These are phyloP conservation scores for Rhizopus sp. DNA, from an alignment of 371 early-diverging fungal species.

Conservation along the genomic window DNA sequence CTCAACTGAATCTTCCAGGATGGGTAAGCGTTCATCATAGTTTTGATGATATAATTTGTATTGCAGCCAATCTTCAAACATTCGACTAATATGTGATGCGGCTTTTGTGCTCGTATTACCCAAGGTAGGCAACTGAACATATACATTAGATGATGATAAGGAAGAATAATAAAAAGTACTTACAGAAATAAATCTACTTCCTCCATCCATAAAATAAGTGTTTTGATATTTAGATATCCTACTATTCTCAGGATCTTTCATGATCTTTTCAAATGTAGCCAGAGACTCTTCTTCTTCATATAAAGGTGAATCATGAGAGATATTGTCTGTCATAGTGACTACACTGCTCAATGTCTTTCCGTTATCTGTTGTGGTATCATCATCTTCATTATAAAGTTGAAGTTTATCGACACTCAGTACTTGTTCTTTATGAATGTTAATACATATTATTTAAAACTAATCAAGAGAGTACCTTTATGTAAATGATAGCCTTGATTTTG, in stretches of 20 bases:
- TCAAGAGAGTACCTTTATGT: too few species aligned
- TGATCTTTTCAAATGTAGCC: slow-evolving; percentile 20
- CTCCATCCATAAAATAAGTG: slow-evolving; percentile 42
- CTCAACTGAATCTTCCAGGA: slow-evolving; percentile 41
- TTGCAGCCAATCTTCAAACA: slow-evolving; percentile 44
- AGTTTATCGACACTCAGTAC: neutral
- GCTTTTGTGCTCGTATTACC: slow-evolving; percentile 38
- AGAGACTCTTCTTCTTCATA: slow-evolving; percentile 2
- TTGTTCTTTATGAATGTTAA: neutral
- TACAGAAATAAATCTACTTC: slow-evolving; percentile 43
- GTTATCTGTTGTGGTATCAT: slow-evolving; percentile 33
- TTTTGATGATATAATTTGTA: slow-evolving; percentile 29
- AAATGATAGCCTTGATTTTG: neutral
- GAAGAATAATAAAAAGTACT: slow-evolving; percentile 4
- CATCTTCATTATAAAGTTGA: slow-evolving; percentile 23
- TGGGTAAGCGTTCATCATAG: slow-evolving; percentile 28
- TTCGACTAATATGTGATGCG: slow-evolving; percentile 35
- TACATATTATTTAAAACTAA: neutral
- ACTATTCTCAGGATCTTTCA: slow-evolving; percentile 29
- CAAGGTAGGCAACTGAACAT: slow-evolving; percentile 31
- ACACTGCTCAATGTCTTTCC: slow-evolving; percentile 21
- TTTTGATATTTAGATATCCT: slow-evolving; percentile 30
- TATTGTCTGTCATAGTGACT: slow-evolving; percentile 2
- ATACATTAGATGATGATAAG: neutral
- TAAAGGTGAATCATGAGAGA: neutral